A percentile compares a stretch with the other conserved stretches of the same genome.
Conservation (phyloP, 2,329 filamentous ascomycete genomes). For the Pseudopyricularia cyperi region DNA sequence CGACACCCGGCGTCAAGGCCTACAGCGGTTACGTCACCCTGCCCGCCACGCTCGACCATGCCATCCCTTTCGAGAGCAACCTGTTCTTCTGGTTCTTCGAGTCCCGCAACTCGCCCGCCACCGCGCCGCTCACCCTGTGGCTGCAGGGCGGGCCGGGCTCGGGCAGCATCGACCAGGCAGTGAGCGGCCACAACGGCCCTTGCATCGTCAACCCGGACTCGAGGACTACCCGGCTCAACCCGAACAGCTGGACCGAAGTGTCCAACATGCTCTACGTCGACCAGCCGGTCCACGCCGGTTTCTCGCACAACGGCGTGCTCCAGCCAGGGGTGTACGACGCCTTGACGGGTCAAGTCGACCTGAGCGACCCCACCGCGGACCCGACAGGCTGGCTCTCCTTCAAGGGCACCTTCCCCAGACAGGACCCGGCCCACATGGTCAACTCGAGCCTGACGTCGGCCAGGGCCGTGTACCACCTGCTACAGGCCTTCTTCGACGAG, state of each 20-base stretch:
- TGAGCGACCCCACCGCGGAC: background rate
- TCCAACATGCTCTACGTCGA: conserved; percentile 49
- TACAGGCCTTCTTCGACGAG: conserved; percentile 46
- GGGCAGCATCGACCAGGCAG: conserved; percentile 28
- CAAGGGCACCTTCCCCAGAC: conserved; percentile 54
- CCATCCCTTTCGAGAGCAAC: conserved; percentile 18
- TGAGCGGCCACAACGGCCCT: conserved; percentile 47
- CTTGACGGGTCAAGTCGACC: background rate
- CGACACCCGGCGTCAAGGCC: conserved; percentile 37
- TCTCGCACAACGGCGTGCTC: conserved; percentile 26
- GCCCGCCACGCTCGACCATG: conserved; percentile 15
- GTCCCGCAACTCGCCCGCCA: conserved; percentile 21
- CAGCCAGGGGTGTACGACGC: conserved; percentile 1
- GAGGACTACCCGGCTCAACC: conserved; percentile 23
- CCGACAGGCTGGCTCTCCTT: background rate
- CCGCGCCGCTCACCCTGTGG: conserved; percentile 20
- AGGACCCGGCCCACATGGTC: conserved; percentile 31
- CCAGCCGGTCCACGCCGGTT: conserved; percentile 45
- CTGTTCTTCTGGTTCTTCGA: conserved; percentile 59
- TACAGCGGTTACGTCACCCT: conserved; percentile 48
- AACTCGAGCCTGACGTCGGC: conserved; percentile 45
- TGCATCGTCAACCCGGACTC: conserved; percentile 44
- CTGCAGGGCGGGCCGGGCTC: conserved; percentile 28
- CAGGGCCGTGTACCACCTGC: conserved; percentile 50
- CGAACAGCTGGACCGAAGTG: conserved; percentile 45